Evolutionary conservation across 345 rosid genomes (phyloP).

Genomic region (Corchorus capsularis): DNA sequence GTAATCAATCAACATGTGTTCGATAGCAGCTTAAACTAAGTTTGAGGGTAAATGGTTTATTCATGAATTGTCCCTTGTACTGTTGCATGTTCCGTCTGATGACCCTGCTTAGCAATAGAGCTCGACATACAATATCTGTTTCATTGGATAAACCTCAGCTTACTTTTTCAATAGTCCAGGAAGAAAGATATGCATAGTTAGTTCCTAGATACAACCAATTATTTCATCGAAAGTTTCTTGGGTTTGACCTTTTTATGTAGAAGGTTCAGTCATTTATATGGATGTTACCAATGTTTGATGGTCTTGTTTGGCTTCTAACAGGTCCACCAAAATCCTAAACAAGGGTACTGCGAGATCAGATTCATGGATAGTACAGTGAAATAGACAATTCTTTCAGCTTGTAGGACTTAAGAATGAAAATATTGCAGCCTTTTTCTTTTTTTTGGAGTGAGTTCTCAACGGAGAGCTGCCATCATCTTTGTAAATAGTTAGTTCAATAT

Average conservation of each 20-base stretch:
- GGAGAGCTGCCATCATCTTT: neutral
- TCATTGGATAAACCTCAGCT: neutral
- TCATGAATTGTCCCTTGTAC: neutral
- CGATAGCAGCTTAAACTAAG: neutral
- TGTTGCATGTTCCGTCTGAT: neutral
- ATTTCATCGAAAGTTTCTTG: neutral
- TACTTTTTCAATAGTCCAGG: neutral
- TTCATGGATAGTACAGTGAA: neutral
- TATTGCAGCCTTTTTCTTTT: neutral
- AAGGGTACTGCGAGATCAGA: neutral
- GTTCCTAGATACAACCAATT: neutral
- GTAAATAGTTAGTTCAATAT: neutral
- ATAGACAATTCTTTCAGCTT: neutral
- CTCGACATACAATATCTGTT: neutral
- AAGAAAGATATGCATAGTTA: neutral
- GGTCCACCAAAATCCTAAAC: conserved; percentile 16
- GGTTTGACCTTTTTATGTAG: neutral
- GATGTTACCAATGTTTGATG: neutral
- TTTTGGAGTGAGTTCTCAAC: neutral
- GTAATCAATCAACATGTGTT: neutral
- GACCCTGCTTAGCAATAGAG: neutral
- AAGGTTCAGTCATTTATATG: neutral
- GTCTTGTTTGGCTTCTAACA: conserved; percentile 1
- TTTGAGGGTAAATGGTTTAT: neutral
- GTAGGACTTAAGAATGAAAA: neutral